A percentile compares a stretch with the other conserved stretches of the same genome.
These are phyloP conservation scores for Torulaspora globosa DNA, from an alignment of 1,139 yeast species.

Conservation along the genomic window DNA sequence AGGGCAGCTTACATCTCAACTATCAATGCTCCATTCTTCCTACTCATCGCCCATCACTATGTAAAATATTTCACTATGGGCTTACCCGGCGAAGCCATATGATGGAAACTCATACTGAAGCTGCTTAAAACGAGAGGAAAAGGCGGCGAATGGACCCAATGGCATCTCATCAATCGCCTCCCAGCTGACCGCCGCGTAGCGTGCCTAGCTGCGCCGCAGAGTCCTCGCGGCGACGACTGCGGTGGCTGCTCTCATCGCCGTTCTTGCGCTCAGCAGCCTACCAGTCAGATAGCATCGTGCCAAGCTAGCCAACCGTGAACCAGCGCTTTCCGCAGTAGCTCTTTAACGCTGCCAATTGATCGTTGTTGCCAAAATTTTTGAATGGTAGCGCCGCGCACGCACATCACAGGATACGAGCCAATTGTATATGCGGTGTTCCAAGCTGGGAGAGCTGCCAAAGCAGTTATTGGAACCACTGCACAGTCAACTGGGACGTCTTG, in stretches of 20 bases:
- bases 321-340: not conserved
- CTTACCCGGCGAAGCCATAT: not conserved
- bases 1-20: not conserved
- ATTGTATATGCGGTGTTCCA: conserved; percentile 3
- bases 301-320: not conserved
- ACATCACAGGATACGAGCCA: conserved; percentile 8
- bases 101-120: not conserved
- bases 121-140: not conserved
- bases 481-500: not conserved
- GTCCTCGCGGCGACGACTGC: too few species aligned
- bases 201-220: too few species aligned
- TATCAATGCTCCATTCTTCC: not conserved
- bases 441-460: not conserved
- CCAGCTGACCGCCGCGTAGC: too few species aligned
- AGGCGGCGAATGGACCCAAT: too few species aligned
- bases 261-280: not conserved
- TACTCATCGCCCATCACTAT: not conserved
- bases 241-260: too few species aligned
- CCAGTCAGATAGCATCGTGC: too few species aligned
- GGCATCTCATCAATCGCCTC: too few species aligned
- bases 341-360: not conserved
- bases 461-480: not conserved
- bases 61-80: conserved; percentile 1
- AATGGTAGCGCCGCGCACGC: conserved; percentile 1
- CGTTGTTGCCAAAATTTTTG: too few species aligned